Evolutionary conservation across 2,329 filamentous ascomycete species (phyloP).

Genomic region (Botryotinia convoluta): DNA sequence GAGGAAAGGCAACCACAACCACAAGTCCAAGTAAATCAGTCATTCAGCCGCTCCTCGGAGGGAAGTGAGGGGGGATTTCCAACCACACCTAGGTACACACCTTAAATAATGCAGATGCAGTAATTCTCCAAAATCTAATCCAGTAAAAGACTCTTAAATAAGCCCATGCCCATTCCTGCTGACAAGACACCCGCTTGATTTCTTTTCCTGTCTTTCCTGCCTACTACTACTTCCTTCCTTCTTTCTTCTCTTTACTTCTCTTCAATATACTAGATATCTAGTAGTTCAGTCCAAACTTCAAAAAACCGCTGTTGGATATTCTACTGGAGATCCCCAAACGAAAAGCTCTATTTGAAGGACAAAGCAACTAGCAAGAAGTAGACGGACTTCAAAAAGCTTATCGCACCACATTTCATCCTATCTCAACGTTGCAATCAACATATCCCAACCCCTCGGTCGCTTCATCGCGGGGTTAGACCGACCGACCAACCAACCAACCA

Average conservation of each 20-base stretch:
- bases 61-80: neutral
- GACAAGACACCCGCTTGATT: slow-evolving; percentile 24
- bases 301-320: neutral
- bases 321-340: neutral
- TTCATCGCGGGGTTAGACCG: slow-evolving; percentile 5
- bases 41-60: slow-evolving; percentile 5
- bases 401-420: slow-evolving; percentile 6
- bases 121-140: neutral
- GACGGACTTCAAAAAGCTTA: slow-evolving; percentile 1
- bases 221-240: neutral
- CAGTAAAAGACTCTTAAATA: slow-evolving; percentile 26
- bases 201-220: neutral
- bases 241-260: neutral
- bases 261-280: neutral
- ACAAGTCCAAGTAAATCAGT: neutral
- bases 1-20: neutral
- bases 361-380: no score
- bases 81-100: neutral
- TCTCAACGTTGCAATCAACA: slow-evolving; percentile 3
- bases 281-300: neutral
- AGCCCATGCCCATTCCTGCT: slow-evolving; percentile 35
- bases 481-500: neutral
- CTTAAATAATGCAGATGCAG: neutral
- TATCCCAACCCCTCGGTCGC: slow-evolving; percentile 5
- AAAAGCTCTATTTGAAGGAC: neutral